These are phyloP conservation scores for Candida sp. DNA, from an alignment of 1,139 yeast species.

Conservation along the genomic window DNA sequence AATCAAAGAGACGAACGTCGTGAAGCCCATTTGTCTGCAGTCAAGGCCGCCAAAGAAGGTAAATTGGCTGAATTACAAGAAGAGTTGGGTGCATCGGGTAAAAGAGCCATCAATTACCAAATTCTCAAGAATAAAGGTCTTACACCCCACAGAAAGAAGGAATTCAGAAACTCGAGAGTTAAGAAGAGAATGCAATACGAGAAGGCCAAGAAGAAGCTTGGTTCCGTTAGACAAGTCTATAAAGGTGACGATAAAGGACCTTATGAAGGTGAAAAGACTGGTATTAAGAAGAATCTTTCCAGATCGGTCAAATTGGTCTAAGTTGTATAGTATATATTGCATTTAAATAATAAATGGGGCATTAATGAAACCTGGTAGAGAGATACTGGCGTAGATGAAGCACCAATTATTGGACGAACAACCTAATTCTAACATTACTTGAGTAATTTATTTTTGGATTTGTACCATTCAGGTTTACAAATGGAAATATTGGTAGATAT, in stretches of 20 bases:
- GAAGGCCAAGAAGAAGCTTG: conserved; percentile 90
- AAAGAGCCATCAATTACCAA: conserved; percentile 93
- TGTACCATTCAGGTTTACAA: too few relatives aligned
- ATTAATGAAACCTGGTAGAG: too few relatives aligned
- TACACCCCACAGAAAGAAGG: conserved; percentile 90
- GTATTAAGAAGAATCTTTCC: conserved; percentile 91
- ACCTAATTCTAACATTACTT: too few relatives aligned
- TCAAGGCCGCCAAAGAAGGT: conserved; percentile 82
- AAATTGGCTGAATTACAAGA: conserved; percentile 72
- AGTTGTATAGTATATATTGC: conserved; percentile 3
- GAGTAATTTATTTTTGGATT: too few relatives aligned
- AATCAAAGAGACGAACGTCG: conserved; percentile 52
- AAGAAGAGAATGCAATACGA: conserved; percentile 98
- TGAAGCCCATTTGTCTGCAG: conserved; percentile 68
- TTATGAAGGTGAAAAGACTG: conserved; percentile 93
- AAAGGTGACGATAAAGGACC: conserved; percentile 70
- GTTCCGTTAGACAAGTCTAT: conserved; percentile 86
- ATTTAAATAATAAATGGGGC: conserved; percentile 3
- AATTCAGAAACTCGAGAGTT: conserved; percentile 92
- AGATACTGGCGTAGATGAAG: too few relatives aligned
- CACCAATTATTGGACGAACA: too few relatives aligned
- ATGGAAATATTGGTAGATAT: too few relatives aligned
- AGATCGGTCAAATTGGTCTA: conserved; percentile 75
- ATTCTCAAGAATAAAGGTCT: conserved; percentile 94
- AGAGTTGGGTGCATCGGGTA: conserved; percentile 69